These are phyloP conservation scores for Alloascoidea hylecoeti DNA, from an alignment of 805 yeast genomes.

Conservation along the genomic window DNA sequence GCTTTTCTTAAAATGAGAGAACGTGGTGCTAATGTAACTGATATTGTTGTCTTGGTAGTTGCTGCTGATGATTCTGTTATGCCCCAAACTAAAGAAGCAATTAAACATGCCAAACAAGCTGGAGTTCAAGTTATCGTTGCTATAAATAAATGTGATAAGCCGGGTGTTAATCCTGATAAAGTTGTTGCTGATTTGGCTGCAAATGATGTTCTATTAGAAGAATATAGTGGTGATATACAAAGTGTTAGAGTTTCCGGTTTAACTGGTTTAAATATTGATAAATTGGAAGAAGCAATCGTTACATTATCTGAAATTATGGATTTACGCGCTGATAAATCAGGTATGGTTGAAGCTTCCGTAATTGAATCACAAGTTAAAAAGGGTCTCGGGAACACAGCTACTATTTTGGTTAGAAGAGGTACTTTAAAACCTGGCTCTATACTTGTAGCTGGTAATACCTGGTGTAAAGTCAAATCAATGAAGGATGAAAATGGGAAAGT, in stretches of 20 bases:
- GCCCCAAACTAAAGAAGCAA: constrained; percentile 96
- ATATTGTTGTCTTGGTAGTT: constrained; percentile 81
- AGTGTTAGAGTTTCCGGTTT: constrained; percentile 79
- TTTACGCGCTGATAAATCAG: constrained; percentile 41
- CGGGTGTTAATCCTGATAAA: constrained; percentile 57
- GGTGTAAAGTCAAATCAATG: constrained; percentile 73
- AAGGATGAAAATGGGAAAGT: constrained; percentile 57
- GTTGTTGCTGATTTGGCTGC: constrained; percentile 67
- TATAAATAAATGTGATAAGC: constrained; percentile 81
- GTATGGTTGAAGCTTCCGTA: constrained; percentile 68
- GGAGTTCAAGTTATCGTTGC: constrained; percentile 84
- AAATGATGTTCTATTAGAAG: constrained; percentile 75
- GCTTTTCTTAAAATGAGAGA: constrained; percentile 94
- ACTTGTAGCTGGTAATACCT: constrained; percentile 79
- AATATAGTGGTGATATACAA: constrained; percentile 91
- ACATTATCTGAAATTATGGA: constrained; percentile 78
- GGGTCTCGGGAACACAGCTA: constrained; percentile 77
- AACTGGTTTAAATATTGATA: constrained; percentile 82
- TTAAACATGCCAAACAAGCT: constrained; percentile 76
- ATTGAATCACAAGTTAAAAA: constrained; percentile 74
- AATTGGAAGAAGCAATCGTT: constrained; percentile 77
- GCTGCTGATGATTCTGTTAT: constrained; percentile 96
- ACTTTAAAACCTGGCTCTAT: constrained; percentile 52
- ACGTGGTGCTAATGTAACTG: constrained; percentile 91
- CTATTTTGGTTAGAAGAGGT: constrained; percentile 74